phyloP scores from a whole-genome alignment of 2,329 filamentous ascomycete species.

The Lasiodiplodia citricola region DNA sequence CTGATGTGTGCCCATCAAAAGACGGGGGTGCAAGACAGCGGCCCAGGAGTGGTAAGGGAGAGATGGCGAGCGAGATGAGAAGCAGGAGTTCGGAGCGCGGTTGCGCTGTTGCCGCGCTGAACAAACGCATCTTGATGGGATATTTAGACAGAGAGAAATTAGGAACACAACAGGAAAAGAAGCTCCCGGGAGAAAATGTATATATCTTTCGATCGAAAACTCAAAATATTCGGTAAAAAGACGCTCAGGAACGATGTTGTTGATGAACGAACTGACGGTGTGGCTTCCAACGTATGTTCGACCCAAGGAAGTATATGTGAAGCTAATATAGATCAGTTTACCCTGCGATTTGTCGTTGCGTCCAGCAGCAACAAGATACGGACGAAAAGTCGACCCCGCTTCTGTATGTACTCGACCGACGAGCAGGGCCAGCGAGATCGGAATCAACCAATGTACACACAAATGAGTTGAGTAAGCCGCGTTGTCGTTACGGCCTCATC shows the following conservation, averaged over 20 bases:
- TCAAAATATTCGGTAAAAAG: neutral
- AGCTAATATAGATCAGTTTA: no score
- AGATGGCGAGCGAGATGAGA: neutral
- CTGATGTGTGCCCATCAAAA: neutral
- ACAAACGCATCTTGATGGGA: neutral
- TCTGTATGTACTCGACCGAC: neutral
- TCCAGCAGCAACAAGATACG: neutral
- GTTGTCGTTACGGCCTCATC: neutral
- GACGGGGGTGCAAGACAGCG: neutral
- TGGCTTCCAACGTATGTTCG: no score
- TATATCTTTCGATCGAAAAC: neutral
- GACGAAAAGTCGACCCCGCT: neutral
- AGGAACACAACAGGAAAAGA: neutral
- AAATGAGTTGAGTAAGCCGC: neutral
- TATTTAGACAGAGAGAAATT: neutral
- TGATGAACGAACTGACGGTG: no score
- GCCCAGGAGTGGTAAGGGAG: neutral
- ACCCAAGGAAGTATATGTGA: no score
- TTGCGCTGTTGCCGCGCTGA: neutral
- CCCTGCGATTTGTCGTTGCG: neutral
- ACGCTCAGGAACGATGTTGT: no score
- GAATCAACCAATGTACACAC: neutral
- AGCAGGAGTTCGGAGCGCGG: neutral
- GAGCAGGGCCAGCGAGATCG: neutral
- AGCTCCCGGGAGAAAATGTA: no score